Evolutionary conservation across 163 green algal species (phyloP).

Genomic region (Scenedesmus sp.): DNA sequence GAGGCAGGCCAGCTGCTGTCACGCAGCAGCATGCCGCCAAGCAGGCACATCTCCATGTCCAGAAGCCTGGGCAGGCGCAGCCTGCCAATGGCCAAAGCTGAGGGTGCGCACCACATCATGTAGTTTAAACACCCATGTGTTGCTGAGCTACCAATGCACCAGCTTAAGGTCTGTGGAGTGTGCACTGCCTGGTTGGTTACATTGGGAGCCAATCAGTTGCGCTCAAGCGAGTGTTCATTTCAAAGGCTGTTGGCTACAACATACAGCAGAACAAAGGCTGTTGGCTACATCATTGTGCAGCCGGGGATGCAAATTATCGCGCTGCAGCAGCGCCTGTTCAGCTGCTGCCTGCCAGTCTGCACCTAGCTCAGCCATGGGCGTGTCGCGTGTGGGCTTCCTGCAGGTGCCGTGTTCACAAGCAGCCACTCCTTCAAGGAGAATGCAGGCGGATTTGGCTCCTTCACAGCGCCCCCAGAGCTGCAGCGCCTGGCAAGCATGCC

Average conservation of each 20-base stretch:
- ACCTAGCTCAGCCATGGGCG: not conserved
- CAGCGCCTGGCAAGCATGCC: constrained; percentile 15
- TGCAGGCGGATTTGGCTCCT: not conserved
- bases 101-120: not conserved
- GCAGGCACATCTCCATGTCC: not conserved
- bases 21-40: not conserved
- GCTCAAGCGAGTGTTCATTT: no score
- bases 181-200: no score
- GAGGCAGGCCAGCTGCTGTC: not conserved
- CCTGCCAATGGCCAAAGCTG: not conserved
- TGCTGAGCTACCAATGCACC: not conserved
- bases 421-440: not conserved
- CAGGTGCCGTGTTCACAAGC: not conserved
- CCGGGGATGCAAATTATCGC: no score
- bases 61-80: not conserved
- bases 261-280: no score
- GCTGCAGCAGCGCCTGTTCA: no score
- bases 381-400: no score
- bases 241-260: no score
- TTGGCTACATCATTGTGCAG: no score
- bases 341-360: not conserved
- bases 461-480: constrained; percentile 2
- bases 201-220: no score
- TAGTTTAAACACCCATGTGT: not conserved
- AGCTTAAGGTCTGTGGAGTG: no score